phyloP scores from a whole-genome alignment of 1,284 basidiomycete species.

The Cutaneotrichosporon dermatis region DNA sequence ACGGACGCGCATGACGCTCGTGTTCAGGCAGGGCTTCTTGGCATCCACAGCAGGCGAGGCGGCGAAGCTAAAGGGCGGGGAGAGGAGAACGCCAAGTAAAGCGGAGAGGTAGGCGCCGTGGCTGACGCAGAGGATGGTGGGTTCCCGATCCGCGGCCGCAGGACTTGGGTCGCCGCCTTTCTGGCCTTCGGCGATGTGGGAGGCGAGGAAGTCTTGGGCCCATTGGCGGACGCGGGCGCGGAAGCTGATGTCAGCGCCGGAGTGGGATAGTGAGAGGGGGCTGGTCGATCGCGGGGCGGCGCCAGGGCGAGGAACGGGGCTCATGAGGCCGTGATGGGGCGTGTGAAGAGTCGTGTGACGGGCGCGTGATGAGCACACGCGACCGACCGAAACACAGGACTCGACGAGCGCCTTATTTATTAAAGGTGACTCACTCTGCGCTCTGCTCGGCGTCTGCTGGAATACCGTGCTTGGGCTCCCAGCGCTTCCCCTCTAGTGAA shows the following conservation, averaged over 20 bases:
- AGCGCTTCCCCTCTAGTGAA: constrained; percentile 29
- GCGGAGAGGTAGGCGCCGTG: constrained; percentile 43
- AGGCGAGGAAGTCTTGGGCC: constrained; percentile 19
- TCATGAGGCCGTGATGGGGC: no score
- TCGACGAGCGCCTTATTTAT: no score
- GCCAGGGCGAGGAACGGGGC: no score
- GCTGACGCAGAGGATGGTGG: constrained; percentile 32
- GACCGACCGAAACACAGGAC: no score
- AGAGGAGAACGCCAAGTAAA: constrained; percentile 25
- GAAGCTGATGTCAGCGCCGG: constrained; percentile 12
- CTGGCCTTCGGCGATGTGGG: constrained; percentile 4
- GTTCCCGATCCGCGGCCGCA: neutral
- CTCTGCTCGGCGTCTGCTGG: constrained; percentile 32
- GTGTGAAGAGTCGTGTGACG: no score
- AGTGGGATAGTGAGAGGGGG: neutral
- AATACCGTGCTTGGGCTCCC: constrained; percentile 21
- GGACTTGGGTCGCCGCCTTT: neutral
- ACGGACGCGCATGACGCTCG: constrained; percentile 30
- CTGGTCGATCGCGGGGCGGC: no score
- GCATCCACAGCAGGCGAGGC: constrained; percentile 18
- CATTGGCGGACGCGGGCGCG: constrained; percentile 18
- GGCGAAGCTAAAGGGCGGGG: constrained; percentile 8
- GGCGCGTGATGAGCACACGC: no score
- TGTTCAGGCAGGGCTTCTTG: constrained; percentile 27
- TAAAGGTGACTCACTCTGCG: constrained; percentile 30